A percentile compares a stretch with the other conserved stretches of the same genome.
Conservation (phyloP, 495 filamentous ascomycete species). For the Daldinia childiae region DNA sequence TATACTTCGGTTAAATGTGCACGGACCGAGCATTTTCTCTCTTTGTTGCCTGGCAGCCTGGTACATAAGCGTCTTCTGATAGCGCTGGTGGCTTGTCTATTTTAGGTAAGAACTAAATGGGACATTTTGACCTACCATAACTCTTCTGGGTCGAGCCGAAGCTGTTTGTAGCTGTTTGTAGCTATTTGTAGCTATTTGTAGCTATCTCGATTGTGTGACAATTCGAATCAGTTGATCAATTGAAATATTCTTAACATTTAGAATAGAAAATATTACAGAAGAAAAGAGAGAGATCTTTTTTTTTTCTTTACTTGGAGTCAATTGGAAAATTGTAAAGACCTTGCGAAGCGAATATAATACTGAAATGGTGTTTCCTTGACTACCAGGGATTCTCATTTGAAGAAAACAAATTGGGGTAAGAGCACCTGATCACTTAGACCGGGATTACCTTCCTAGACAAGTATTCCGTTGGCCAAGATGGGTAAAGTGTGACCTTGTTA, state of each 20-base stretch:
- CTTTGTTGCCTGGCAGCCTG: not conserved
- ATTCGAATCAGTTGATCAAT: slow-evolving; percentile 15
- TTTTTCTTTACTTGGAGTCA: slow-evolving; percentile 8
- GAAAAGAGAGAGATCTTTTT: not conserved
- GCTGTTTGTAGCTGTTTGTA: slow-evolving; percentile 3
- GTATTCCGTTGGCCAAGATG: slow-evolving; percentile 39
- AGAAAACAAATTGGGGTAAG: slow-evolving; percentile 39
- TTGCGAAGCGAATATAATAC: slow-evolving; percentile 34
- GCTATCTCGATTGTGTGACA: not conserved
- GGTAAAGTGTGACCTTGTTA: slow-evolving; percentile 39
- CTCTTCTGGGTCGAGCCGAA: slow-evolving; percentile 22
- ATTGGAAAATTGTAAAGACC: slow-evolving; percentile 32
- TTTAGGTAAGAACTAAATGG: slow-evolving; percentile 9
- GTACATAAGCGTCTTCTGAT: not conserved
- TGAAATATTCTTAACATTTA: slow-evolving; percentile 2
- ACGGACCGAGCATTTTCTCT: slow-evolving; percentile 13
- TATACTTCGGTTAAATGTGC: slow-evolving; percentile 25
- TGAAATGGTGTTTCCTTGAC: slow-evolving; percentile 9
- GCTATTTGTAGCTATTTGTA: slow-evolving; percentile 1
- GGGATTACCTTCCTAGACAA: slow-evolving; percentile 38
- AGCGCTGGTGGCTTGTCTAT: slow-evolving; percentile 16
- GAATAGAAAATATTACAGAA: slow-evolving; percentile 8
- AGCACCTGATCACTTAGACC: slow-evolving; percentile 37
- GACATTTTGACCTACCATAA: not conserved
- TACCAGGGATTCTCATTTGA: slow-evolving; percentile 41